Evolutionary conservation across 805 yeast genomes (phyloP), one percentile per base, ranked within the genome.

Genomic region (Ogataea angusta): DNA sequence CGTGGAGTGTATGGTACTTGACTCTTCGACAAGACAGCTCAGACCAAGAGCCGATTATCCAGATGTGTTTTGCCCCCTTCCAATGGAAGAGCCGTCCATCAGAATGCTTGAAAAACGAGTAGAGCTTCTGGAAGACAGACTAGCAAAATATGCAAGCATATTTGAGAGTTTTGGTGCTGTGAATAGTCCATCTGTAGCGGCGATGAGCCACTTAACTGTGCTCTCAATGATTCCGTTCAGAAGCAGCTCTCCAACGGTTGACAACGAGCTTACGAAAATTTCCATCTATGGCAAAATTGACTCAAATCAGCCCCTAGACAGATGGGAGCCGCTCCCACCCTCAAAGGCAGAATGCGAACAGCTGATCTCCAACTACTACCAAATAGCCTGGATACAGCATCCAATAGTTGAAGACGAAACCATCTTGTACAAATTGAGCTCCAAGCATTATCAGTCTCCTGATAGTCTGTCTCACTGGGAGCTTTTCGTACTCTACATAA

Each of bases 361-460:
- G 13, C 38, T 46, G 8, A 40, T 50, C 22, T 15, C 34, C 21
- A 36, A 42, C 38, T 50, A 50, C 41, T 50, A 46, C 30, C 31
- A 36, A 25, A 43, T 31, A 34, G 52, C 54, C 2, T 50, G 54
- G 54, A 46, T 43, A 10, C 54, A 50, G 31, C 52, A 50, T 30
- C 54, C 54, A 8, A 45, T 50, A 14, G 25, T 48, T 3, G 49
- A 46, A 30, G 30, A 34, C 30, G 36, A 46, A 21, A 23, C 7
- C 10, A 17, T 8, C 40, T 49, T n/a, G 37, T 18, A 16, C 9
- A 12, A 6, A 35, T 19, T 19, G 9, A 19, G 21, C 21, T 19
- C 21, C 21, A 19, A 19, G 21, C 28, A 40, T 16, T 48, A 48
- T 34, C 19, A 23, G 4, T 10, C 25, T n/a, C 10, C 32, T 5